These are phyloP conservation scores for Skeletonema menzelii DNA, from an alignment of 108 stramenopile genomes.

Conservation along the genomic window DNA sequence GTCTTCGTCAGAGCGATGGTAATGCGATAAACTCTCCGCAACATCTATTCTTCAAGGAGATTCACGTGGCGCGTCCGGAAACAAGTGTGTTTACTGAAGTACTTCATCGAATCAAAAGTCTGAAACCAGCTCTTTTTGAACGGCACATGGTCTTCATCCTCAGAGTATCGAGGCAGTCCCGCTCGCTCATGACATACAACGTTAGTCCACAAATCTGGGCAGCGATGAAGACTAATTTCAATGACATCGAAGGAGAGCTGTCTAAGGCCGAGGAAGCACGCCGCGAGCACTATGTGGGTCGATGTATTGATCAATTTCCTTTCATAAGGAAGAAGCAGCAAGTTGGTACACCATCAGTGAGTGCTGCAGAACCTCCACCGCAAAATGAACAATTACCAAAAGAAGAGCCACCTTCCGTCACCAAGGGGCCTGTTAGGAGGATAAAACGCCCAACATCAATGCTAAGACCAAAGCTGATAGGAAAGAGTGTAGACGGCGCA, in stretches of 20 bases:
- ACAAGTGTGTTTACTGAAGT: conserved; percentile 34
- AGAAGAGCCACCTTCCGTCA: conserved; percentile 4
- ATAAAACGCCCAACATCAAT: conserved; percentile 61
- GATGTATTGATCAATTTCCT: conserved; percentile 18
- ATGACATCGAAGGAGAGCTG: conserved; percentile 30
- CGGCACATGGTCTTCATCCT: conserved; percentile 36
- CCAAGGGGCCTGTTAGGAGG: conserved; percentile 34
- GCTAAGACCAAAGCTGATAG: conserved; percentile 73
- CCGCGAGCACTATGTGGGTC: conserved; percentile 9
- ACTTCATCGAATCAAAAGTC: conserved; percentile 15
- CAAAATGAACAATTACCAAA: conserved; percentile 6
- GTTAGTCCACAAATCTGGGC: conserved; percentile 21
- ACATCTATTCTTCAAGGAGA: conserved; percentile 41
- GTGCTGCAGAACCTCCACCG: neutral
- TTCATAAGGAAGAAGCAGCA: conserved; percentile 16
- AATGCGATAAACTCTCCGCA: conserved; percentile 12
- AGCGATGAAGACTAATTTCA: conserved; percentile 21
- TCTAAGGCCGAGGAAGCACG: conserved; percentile 16
- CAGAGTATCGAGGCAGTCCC: conserved; percentile 18
- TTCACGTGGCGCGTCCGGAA: conserved; percentile 9
- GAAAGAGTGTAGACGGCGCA: conserved; percentile 78
- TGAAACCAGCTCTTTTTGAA: conserved; percentile 24
- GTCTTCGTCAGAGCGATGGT: conserved; percentile 27
- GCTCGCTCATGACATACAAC: conserved; percentile 33
- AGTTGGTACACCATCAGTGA: neutral